Evolutionary conservation across 2,329 filamentous ascomycete genomes (phyloP).

Genomic region (Hypoxylon sp.): DNA sequence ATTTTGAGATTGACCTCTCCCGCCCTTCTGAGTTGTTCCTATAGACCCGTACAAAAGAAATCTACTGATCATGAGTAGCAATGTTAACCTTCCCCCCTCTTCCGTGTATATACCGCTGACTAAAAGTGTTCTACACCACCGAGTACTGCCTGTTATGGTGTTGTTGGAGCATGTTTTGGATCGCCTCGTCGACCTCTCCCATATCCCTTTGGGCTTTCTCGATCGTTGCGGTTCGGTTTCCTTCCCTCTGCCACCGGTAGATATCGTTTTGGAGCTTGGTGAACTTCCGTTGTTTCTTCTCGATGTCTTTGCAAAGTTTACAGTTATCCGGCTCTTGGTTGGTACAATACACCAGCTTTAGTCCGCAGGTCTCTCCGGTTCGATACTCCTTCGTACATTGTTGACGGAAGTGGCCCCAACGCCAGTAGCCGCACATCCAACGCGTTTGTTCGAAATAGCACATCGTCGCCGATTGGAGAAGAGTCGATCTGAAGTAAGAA

Average conservation of each 20-base stretch:
- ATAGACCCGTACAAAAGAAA: slow-evolving; percentile 38
- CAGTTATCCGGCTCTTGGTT: slow-evolving; percentile 76
- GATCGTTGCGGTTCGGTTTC: slow-evolving; percentile 80
- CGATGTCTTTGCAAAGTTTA: slow-evolving; percentile 89
- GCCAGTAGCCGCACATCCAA: slow-evolving; percentile 90
- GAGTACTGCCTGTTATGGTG: slow-evolving; percentile 60
- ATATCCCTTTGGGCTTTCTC: slow-evolving; percentile 80
- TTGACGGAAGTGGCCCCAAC: slow-evolving; percentile 92
- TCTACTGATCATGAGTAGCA: slow-evolving; percentile 40
- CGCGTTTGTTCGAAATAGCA: slow-evolving; percentile 95
- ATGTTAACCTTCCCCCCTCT: slow-evolving; percentile 13
- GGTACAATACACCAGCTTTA: slow-evolving; percentile 88
- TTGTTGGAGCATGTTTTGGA: slow-evolving; percentile 62
- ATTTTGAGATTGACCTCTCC: slow-evolving; percentile 39
- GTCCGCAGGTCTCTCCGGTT: slow-evolving; percentile 94
- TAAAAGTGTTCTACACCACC: slow-evolving; percentile 51
- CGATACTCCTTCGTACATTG: slow-evolving; percentile 96
- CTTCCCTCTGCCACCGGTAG: slow-evolving; percentile 82
- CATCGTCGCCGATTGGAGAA: slow-evolving; percentile 62
- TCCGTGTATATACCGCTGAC: slow-evolving; percentile 20
- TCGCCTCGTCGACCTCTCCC: slow-evolving; percentile 73
- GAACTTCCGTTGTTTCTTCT: slow-evolving; percentile 84
- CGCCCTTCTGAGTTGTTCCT: slow-evolving; percentile 30
- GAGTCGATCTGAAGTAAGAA: slow-evolving; percentile 21
- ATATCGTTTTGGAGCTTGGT: slow-evolving; percentile 82